phyloP scores from a whole-genome alignment of 1,284 basidiomycete species.

The Ustilago trichophora region DNA sequence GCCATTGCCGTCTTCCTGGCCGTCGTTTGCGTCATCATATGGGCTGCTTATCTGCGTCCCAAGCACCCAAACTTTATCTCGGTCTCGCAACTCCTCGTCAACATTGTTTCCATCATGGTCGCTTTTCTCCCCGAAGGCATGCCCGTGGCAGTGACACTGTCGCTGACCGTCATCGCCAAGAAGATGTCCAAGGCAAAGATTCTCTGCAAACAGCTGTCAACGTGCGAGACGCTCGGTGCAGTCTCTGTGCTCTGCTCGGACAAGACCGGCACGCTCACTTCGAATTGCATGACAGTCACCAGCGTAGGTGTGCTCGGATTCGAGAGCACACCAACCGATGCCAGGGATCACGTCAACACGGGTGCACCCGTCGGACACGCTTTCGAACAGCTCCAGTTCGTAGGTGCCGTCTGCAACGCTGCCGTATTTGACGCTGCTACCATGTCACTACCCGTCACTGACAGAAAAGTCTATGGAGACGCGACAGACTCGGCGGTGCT shows the following conservation, averaged over 20 bases:
- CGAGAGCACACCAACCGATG: slow-evolving; percentile 28
- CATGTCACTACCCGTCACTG: slow-evolving; percentile 8
- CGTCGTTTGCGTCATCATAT: slow-evolving; percentile 70
- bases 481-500: slow-evolving; percentile 75
- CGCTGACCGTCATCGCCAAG: slow-evolving; percentile 77
- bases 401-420: slow-evolving; percentile 74
- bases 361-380: slow-evolving; percentile 33
- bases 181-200: slow-evolving; percentile 78
- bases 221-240: slow-evolving; percentile 75
- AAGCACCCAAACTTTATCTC: slow-evolving; percentile 72
- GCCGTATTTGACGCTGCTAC: slow-evolving; percentile 71
- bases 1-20: slow-evolving; percentile 71
- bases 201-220: slow-evolving; percentile 73
- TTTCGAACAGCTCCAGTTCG: slow-evolving; percentile 62
- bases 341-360: slow-evolving; percentile 34
- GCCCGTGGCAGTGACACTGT: slow-evolving; percentile 76
- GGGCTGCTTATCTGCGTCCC: slow-evolving; percentile 70
- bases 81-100: slow-evolving; percentile 72
- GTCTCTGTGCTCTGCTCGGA: slow-evolving; percentile 76
- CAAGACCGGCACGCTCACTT: slow-evolving; percentile 78
- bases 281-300: slow-evolving; percentile 69
- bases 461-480: slow-evolving; percentile 72
- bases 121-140: slow-evolving; percentile 75
- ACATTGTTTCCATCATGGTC: slow-evolving; percentile 73
- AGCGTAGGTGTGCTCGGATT: slow-evolving; percentile 68